phyloP scores from a whole-genome alignment of 306 rosid genomes.

The Casuarina glauca region DNA sequence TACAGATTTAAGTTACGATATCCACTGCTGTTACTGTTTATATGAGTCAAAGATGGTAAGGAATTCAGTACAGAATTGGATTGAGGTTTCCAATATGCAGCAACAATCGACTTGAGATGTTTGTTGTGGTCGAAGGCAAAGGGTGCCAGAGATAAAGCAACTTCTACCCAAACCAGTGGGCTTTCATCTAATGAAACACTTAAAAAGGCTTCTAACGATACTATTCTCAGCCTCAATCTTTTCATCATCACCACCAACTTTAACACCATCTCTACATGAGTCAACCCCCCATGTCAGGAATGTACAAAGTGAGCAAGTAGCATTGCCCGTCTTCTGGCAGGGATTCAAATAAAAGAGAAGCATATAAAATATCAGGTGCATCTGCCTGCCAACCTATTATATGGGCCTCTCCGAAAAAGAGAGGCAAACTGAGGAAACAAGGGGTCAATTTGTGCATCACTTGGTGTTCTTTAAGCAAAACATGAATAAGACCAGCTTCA shows the following conservation, averaged over 20 bases:
- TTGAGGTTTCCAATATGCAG: constrained; percentile 92
- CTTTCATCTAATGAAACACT: constrained; percentile 93
- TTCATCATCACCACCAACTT: constrained; percentile 85
- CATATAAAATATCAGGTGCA: constrained; percentile 64
- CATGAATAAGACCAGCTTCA: constrained; percentile 71
- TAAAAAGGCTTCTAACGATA: constrained; percentile 69
- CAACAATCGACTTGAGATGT: constrained; percentile 89
- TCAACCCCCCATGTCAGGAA: constrained; percentile 81
- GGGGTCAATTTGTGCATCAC: constrained; percentile 82
- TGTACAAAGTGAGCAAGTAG: constrained; percentile 87
- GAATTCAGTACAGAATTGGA: constrained; percentile 70
- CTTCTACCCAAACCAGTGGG: constrained; percentile 96
- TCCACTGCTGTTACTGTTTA: constrained; percentile 53
- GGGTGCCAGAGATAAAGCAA: constrained; percentile 91
- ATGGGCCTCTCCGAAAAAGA: constrained; percentile 83
- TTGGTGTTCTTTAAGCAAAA: constrained; percentile 84
- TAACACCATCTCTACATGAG: constrained; percentile 65
- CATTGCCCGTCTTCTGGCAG: constrained; percentile 98
- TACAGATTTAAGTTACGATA: constrained; percentile 53
- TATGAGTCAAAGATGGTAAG: constrained; percentile 73
- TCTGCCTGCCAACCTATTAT: constrained; percentile 71
- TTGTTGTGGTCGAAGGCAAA: constrained; percentile 96
- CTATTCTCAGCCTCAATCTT: constrained; percentile 79
- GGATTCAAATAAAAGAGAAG: constrained; percentile 70
- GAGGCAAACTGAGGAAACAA: constrained; percentile 92